Evolutionary conservation across 1,284 basidiomycete species (phyloP), one percentile per base, ranked within the genome.

Genomic region (Rhodotorula sp.): DNA sequence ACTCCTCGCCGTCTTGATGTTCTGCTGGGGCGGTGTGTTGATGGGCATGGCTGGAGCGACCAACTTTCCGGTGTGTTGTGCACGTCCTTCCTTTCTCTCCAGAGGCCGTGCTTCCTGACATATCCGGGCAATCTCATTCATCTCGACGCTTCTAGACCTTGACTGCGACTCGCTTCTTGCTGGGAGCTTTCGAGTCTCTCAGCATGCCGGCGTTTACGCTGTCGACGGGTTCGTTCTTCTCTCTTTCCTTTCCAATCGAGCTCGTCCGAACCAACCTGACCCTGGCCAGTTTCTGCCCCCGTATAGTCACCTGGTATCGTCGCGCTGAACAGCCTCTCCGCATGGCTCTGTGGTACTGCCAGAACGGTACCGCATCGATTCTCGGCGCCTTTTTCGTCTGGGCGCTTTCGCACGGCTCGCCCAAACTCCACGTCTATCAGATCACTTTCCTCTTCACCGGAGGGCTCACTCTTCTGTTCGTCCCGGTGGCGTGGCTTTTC

Each of bases 361-460:
- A 22, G 14, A 62, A 69, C 60, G 71, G 74, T 48, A 44, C 64
- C 15, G 74, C 67, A 24, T 74, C 69, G 12, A 76, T 76, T 10
- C 18, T 72, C 56, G 73, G 74, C 57, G 60, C 60, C 15, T 12
- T 51, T 5, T n/a, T 61, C 30, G 60, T 61, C 30, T 70, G 68
- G 18, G 66, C 62, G 10, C 44, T 74, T 24, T 60, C 56, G 61
- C 74, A 70, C 51, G 72, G 63, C 17, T 58, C 33, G 17, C 55
- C 70, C 22, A 65, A 68, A 60, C 73, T 82, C 26, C 70, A 78
- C 60, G 67, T 76, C 33, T 82, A 81, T 77, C 81, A 82, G 67
- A 72, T 80, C 46, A 76, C 82, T 67, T 82, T 81, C 78, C 76
- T 83, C 56, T 69, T 82, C 60, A 77, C 76, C 65, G 80, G 80